Evolutionary conservation across 2,329 filamentous ascomycete species (phyloP), one percentile per base, ranked within the genome.

Genomic region (Trichoderma endophyticum): DNA sequence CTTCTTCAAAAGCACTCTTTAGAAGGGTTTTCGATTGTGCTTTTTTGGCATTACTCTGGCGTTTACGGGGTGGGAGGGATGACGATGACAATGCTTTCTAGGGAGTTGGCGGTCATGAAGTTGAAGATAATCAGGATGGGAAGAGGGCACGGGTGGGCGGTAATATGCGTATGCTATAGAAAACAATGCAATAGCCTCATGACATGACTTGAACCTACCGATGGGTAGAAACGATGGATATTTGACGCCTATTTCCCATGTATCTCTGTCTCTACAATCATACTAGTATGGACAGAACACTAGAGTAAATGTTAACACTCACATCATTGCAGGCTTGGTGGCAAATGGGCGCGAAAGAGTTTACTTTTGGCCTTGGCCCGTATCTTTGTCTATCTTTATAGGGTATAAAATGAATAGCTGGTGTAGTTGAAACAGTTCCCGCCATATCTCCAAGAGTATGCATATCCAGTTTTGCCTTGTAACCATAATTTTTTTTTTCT

Each of bases 121-220:
- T 59, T 43, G 43, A 54, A n/a, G 36, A 51, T 26, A 26, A 34
- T 48, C 32, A 21, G 64, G 48, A 59, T 36, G 64, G 64, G 57
- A 32, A 8, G 43, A 62, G 28, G 21, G 7, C 5, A n/a, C 6
- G 28, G 57, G 15, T 34, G 34, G 65, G 70, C 14, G 43, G 57
- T 68, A 68, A 68, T 67, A 57, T 43, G 18, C 57, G 32, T 63
- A 39, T 60, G 48, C 7, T 57, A 72, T 63, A 72, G 64, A 72
- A 72, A 51, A 36, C 32, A 48, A 32, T 32, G 32, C 43, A n/a
- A 15, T 11, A 48, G 43, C 67, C 39, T 28, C 15, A 70, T 62
- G 30, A 61, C 5, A 62, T 54, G 21, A 61, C 39, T 51, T 61
- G 28, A 36, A 70, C 4, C 11, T 34, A 34, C 11, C 32, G 6